These are phyloP conservation scores for Cystobasidiopsis lactophilus DNA, from an alignment of 768 basidiomycete species.

Conservation along the genomic window DNA sequence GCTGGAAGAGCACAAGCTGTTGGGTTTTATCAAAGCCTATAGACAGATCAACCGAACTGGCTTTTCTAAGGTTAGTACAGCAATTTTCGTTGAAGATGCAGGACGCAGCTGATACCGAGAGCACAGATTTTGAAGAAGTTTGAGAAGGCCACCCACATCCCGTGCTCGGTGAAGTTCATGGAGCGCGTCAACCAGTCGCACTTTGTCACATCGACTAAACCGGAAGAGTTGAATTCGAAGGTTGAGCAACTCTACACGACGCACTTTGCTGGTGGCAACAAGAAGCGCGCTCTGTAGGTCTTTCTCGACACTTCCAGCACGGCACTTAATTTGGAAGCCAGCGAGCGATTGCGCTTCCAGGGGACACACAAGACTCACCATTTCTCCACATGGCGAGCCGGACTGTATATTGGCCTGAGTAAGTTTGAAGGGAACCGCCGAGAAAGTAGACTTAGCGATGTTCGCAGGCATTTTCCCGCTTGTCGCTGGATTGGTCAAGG, in stretches of 20 bases:
- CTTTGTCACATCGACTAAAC: conserved; percentile 40
- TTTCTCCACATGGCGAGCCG: conserved; percentile 14
- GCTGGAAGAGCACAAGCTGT: conserved; percentile 54
- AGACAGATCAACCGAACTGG: conserved; percentile 77
- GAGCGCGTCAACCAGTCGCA: conserved; percentile 52
- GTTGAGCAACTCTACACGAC: conserved; percentile 55
- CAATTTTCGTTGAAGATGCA: too few relatives aligned
- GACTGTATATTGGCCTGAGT: conserved; percentile 11
- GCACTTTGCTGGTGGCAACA: conserved; percentile 54
- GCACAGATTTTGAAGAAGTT: conserved; percentile 13
- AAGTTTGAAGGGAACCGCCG: too few relatives aligned
- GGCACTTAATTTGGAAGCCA: too few relatives aligned
- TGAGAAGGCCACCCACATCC: conserved; percentile 25
- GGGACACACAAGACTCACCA: conserved; percentile 18
- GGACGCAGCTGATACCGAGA: too few relatives aligned
- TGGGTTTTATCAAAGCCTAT: conserved; percentile 75
- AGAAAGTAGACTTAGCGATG: too few relatives aligned
- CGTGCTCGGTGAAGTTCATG: conserved; percentile 45
- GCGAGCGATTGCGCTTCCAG: conserved; percentile 39
- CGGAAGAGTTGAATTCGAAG: conserved; percentile 47
- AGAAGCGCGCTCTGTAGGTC: conserved; percentile 55
- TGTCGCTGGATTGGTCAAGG: conserved; percentile 14
- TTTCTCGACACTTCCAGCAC: too few relatives aligned
- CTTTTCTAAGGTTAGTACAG: conserved; percentile 14
- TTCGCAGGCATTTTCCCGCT: conserved; percentile 5